Evolutionary conservation across 2,329 filamentous ascomycete species (phyloP), one percentile per base, ranked within the genome.

Genomic region (Colletotrichum abscissum): DNA sequence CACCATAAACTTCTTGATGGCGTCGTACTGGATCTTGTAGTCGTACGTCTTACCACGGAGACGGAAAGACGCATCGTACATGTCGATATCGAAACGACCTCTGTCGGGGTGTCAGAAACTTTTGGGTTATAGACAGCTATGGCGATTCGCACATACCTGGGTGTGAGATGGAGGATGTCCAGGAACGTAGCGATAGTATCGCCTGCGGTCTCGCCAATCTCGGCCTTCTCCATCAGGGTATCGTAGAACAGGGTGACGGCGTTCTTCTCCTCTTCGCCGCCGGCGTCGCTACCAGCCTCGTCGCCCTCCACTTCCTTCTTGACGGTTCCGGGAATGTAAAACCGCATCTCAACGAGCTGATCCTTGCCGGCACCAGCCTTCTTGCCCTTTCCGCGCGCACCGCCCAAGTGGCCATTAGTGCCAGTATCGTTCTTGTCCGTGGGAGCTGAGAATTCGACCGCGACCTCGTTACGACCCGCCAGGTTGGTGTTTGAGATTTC

Each of bases 21-120:
- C 92, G 71, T 98, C 94, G 84, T 98, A 99, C 82, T 98, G 95
- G 77, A 99, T 98, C 90, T 99, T 99, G 91, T 99, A 99, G 86
- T 99, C 97, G 87, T 99, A 99, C 28, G 97, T 99, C 86, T 99
- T 99, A 80, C 97, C 97, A 76, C 97, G 96, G 75, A 99, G 90
- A 75, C 97, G 93, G 89, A 99, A 98, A 2, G 97, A 98, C 19
- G 92, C 93, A 84, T 98, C 97, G 89, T 99, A 99, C 93, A 99
- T 98, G 83, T 99, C 97, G 85, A 99, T 98, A 83, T 98, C 97
- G 88, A 99, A 99, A 77, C 97, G 96, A 82, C 97, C 97, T 93
- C 97, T 95, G 84, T 74, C 75, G 56, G 6, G 63, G 63, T 59
- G 73, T 83, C 75, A 84, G 79, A 26, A 49, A 54, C 6, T n/a